Evolutionary conservation across 2,329 filamentous ascomycete genomes (phyloP).

Genomic region (Epichloe gansuensis): DNA sequence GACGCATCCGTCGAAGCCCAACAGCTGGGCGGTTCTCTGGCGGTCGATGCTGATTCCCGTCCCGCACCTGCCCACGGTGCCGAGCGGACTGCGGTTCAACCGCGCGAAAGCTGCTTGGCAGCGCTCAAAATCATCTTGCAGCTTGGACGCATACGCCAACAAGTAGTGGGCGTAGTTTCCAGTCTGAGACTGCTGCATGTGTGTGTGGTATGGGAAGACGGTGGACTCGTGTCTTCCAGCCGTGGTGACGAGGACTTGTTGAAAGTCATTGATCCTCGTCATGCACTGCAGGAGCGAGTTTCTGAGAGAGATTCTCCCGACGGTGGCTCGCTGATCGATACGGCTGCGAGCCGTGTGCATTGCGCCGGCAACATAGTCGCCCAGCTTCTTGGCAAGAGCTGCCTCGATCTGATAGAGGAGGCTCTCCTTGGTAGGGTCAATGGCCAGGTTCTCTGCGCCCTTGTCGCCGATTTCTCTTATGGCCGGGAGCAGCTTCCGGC

Average conservation of each 20-base stretch:
- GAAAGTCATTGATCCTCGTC: background rate
- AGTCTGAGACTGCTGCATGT: slow-evolving; percentile 9
- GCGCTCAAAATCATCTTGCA: background rate
- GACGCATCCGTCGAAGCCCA: background rate
- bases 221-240: background rate
- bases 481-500: background rate
- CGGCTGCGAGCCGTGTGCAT: slow-evolving; percentile 9
- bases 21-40: background rate
- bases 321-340: slow-evolving; percentile 9
- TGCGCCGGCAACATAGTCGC: slow-evolving; percentile 8
- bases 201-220: slow-evolving; percentile 7
- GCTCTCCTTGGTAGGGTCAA: background rate
- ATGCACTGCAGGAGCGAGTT: slow-evolving; percentile 4
- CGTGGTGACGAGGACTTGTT: slow-evolving; percentile 3
- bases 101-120: background rate
- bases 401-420: background rate
- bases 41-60: background rate
- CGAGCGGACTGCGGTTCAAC: background rate
- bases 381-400: background rate
- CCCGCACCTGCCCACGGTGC: background rate
- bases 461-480: background rate
- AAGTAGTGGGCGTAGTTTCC: slow-evolving; percentile 8
- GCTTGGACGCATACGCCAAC: background rate
- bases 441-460: background rate
- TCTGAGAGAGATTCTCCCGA: slow-evolving; percentile 6